phyloP scores from a whole-genome alignment of 2,329 filamentous ascomycete genomes.

The Colletotrichum tropicicola region DNA sequence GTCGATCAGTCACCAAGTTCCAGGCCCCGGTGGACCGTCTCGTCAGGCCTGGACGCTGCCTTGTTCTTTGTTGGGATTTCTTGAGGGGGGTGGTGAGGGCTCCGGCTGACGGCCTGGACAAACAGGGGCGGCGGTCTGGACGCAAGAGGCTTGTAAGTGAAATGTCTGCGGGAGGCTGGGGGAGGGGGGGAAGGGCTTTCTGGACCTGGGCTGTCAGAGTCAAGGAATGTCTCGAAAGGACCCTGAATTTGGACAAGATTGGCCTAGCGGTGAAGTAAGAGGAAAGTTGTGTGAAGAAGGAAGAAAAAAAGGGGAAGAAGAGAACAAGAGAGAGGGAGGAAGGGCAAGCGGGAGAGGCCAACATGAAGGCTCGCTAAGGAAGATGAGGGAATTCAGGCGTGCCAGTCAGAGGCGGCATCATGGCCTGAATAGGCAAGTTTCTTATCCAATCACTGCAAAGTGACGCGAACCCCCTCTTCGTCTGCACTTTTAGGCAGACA shows the following conservation, averaged over 20 bases:
- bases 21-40: not conserved
- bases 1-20: not conserved
- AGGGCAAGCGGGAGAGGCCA: not conserved
- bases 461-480: not conserved
- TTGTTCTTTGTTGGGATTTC: conserved; percentile 8
- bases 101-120: not conserved
- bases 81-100: not conserved
- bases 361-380: not conserved
- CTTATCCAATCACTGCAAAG: conserved; percentile 23
- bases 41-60: not conserved
- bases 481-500: not conserved
- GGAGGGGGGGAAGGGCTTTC: not conserved
- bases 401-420: conserved; percentile 21
- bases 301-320: not conserved
- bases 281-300: not conserved
- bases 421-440: conserved; percentile 29
- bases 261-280: not conserved
- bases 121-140: conserved; percentile 7
- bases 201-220: not conserved
- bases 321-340: not conserved
- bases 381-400: not conserved
- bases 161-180: conserved; percentile 22
- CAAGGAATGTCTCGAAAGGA: conserved; percentile 16
- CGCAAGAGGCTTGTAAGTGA: conserved; percentile 10
- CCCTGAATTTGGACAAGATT: not conserved